Evolutionary conservation across 2,329 filamentous ascomycete genomes (phyloP), one percentile per base, ranked within the genome.

Genomic region (Raffaelea ambrosiae): DNA sequence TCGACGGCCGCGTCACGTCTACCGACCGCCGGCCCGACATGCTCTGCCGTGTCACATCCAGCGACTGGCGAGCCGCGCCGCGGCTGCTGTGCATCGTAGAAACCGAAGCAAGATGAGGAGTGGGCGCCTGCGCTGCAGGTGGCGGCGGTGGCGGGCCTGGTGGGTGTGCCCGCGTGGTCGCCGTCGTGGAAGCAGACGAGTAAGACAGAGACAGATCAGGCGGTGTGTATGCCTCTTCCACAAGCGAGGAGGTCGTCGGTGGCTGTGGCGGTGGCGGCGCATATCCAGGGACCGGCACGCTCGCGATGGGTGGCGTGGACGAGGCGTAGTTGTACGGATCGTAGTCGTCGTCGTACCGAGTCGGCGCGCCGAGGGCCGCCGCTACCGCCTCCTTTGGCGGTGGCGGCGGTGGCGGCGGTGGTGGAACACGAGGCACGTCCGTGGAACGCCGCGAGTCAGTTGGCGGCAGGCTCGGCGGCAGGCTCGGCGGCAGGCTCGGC

Each of bases 1-100:
- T 76, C 5, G 83, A 84, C 19, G 87, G 83, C 42, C 91, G 80
- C 36, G 76, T 66, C 48, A 86, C 71, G 55, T 98, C 93, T 65
- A 86, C 79, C 3, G 89, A 95, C 36, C 77, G 66, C 41, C 76
- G 67, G 14, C 59, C 64, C n/a, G 62, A 61, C 13, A 73, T 66
- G 47, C 47, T 50, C 35, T 59, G 66, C 51, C 84, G 74, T 33
- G 74, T 69, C 13, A 83, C 66, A 58, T 93, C 87, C 45, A 83
- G 58, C 13, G 84, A 88, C 59, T 79, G 76, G 43, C 81, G 74
- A 26, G 64, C 58, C 26, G 66, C 61, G 54, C 64, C 57, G 58
- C 66, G 62, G 26, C 7, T n/a, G 41, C 44, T 46, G 39, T 52
- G 48, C 41, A 52, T 18, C 14, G 20, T 29, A 29, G 26, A 29